Evolutionary conservation across 129 eudicot species (phyloP).

Genomic region (Lactuca sativa): DNA sequence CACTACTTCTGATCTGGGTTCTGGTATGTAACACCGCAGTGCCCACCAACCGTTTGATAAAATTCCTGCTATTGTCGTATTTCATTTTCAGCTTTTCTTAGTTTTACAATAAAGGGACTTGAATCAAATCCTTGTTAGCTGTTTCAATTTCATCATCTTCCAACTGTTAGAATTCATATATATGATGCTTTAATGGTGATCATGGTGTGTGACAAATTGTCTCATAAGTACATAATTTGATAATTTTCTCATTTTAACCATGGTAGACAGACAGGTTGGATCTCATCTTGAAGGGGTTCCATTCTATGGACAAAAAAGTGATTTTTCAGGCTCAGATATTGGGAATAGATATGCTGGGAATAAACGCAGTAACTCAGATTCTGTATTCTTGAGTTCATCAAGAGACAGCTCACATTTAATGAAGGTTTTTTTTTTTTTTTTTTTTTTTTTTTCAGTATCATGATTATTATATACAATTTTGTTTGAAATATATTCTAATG

Average conservation of each 20-base stretch:
- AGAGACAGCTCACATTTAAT: slow-evolving; percentile 70
- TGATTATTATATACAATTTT: not conserved
- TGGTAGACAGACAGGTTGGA: slow-evolving; percentile 66
- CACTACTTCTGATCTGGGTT: slow-evolving; percentile 80
- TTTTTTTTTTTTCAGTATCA: too few relatives aligned
- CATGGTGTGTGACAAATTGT: not conserved
- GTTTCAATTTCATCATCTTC: too few relatives aligned
- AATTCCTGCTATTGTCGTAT: not conserved
- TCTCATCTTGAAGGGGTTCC: slow-evolving; percentile 76
- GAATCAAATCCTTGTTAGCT: too few relatives aligned
- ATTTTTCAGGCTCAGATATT: slow-evolving; percentile 51
- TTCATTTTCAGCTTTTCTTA: not conserved
- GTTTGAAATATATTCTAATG: slow-evolving; percentile 9
- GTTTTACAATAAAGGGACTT: too few relatives aligned
- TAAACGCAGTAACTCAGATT: slow-evolving; percentile 70
- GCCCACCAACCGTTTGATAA: not conserved
- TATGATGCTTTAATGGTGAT: slow-evolving; percentile 1
- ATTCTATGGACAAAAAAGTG: slow-evolving; percentile 61
- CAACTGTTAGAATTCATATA: too few relatives aligned
- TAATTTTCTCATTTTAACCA: slow-evolving; percentile 34
- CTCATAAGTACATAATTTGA: slow-evolving; percentile 9
- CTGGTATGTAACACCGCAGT: slow-evolving; percentile 44
- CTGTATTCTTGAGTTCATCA: slow-evolving; percentile 52
- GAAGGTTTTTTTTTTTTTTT: slow-evolving; percentile 41
- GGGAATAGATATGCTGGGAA: slow-evolving; percentile 39